Evolutionary conservation across 2,329 filamentous ascomycete genomes (phyloP).

Genomic region (Colletotrichum sp.): DNA sequence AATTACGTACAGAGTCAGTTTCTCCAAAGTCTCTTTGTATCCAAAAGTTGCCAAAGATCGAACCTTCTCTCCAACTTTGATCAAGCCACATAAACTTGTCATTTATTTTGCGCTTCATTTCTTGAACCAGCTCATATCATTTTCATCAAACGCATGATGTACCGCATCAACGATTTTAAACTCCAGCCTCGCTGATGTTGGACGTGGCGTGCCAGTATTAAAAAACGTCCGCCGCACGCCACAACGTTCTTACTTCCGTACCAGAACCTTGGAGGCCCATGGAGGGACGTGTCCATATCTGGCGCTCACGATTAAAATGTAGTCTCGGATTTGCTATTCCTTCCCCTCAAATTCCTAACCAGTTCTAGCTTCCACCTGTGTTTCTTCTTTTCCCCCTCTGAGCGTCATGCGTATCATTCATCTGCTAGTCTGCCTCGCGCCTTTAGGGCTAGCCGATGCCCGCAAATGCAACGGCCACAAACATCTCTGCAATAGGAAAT

Average conservation of each 20-base stretch:
- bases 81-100: too few relatives aligned
- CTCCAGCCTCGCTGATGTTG: too few relatives aligned
- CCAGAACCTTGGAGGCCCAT: neutral
- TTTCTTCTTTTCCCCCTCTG: neutral
- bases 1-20: too few relatives aligned
- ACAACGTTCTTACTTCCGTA: neutral
- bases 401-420: neutral
- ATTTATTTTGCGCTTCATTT: too few relatives aligned
- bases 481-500: neutral
- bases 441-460: neutral
- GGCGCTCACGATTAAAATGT: too few relatives aligned
- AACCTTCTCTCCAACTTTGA: too few relatives aligned
- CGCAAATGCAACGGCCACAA: neutral
- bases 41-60: too few relatives aligned
- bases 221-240: too few relatives aligned
- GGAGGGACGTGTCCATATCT: neutral
- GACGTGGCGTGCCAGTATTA: too few relatives aligned
- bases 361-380: neutral
- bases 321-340: neutral
- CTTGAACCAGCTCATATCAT: too few relatives aligned
- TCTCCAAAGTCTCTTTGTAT: too few relatives aligned
- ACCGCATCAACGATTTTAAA: neutral
- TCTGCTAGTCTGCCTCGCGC: neutral
- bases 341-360: rapidly evolving
- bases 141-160: too few relatives aligned